Conservation (phyloP, 768 basidiomycete species). For the Candolleomyces eurysporus region DNA sequence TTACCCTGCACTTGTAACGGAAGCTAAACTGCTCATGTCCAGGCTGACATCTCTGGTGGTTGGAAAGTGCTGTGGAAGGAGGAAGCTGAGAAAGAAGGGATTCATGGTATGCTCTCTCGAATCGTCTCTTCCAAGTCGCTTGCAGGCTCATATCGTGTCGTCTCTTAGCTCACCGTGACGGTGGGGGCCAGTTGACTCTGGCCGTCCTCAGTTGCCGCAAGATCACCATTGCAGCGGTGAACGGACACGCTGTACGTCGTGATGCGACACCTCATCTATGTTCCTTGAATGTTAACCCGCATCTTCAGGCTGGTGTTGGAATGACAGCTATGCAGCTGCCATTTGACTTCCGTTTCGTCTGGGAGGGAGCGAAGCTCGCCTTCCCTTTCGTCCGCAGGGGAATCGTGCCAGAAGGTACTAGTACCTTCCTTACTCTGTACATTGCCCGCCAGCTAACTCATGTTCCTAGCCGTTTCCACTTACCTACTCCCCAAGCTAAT, state of each 20-base stretch:
- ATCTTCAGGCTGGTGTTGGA: constrained; percentile 43
- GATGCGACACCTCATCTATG: too few relatives aligned
- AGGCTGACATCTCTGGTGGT: constrained; percentile 52
- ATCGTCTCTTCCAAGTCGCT: background rate
- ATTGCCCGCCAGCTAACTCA: too few relatives aligned
- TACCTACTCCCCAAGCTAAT: constrained; percentile 56
- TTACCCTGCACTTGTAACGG: background rate
- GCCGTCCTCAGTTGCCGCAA: constrained; percentile 54
- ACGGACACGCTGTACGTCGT: constrained; percentile 43
- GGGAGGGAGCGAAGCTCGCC: constrained; percentile 47
- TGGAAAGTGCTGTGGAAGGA: constrained; percentile 41
- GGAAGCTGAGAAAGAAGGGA: constrained; percentile 45
- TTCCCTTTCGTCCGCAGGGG: constrained; percentile 52
- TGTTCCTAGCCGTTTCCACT: constrained; percentile 21
- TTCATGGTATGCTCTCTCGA: constrained; percentile 34
- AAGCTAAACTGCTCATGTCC: background rate
- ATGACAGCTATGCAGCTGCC: constrained; percentile 50
- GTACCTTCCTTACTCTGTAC: background rate
- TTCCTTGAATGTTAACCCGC: background rate
- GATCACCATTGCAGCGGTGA: constrained; percentile 50
- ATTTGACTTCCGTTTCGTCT: constrained; percentile 51
- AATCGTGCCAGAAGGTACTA: constrained; percentile 50
- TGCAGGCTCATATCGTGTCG: background rate
- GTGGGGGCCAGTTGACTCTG: constrained; percentile 45
- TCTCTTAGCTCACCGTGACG: constrained; percentile 44